Percentiles rank a stretch among this genome's conserved stretches.
phyloP scores from a whole-genome alignment of 441 rosid genomes.

The Erodium texanum region DNA sequence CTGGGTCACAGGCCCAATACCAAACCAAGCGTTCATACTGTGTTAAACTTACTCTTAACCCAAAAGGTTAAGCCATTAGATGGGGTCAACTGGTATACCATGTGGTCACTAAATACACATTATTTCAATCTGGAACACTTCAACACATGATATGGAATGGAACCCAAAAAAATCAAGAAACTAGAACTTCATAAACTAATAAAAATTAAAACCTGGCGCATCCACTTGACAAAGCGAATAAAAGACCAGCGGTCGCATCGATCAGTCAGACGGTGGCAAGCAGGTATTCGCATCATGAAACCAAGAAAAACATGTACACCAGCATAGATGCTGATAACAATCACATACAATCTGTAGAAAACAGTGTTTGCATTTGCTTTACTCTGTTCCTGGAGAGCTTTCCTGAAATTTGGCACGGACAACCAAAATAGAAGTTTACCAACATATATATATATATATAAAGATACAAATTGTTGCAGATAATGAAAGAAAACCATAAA shows the following conservation, averaged over 20 bases:
- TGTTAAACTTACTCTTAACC: no score
- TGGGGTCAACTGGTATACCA: no score
- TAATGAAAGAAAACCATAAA: neutral
- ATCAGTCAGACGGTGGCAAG: conserved; percentile 67
- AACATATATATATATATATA: neutral
- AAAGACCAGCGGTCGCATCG: conserved; percentile 78
- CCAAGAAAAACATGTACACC: conserved; percentile 76
- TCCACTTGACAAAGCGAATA: conserved; percentile 85
- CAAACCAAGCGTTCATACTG: no score
- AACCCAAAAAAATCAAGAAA: conserved; percentile 1
- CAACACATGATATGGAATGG: neutral
- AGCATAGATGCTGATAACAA: conserved; percentile 74
- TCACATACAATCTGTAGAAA: conserved; percentile 59
- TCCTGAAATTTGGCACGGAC: conserved; percentile 39
- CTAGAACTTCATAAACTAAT: conserved; percentile 13
- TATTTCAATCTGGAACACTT: no score
- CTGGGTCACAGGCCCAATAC: no score
- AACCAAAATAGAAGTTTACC: conserved; percentile 14
- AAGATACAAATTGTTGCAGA: neutral
- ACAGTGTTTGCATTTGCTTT: conserved; percentile 39
- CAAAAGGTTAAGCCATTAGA: no score
- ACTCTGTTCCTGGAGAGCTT: conserved; percentile 55
- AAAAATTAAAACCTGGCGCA: conserved; percentile 75
- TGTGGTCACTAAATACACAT: no score
- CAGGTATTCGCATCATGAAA: conserved; percentile 85